These are phyloP conservation scores for Steccherinum ochraceum DNA, from an alignment of 768 basidiomycete genomes.

Conservation along the genomic window DNA sequence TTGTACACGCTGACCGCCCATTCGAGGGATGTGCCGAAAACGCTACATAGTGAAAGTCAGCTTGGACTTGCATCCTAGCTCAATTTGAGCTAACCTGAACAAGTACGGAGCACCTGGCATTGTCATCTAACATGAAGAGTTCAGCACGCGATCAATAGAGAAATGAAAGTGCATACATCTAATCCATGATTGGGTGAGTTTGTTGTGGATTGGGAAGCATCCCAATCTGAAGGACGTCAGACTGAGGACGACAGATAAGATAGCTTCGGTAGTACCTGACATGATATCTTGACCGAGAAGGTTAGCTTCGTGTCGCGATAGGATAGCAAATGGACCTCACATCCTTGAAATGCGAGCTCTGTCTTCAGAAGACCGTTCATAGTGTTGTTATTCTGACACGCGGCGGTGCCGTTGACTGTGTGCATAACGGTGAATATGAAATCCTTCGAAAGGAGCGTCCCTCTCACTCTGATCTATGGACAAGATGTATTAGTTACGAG, in stretches of 20 bases:
- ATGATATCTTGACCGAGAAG: conserved; percentile 8
- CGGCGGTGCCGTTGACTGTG: conserved; percentile 11
- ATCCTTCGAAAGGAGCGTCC: background rate
- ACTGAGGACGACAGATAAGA: too few species aligned
- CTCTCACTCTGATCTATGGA: background rate
- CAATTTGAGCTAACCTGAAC: background rate
- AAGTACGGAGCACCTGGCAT: conserved; percentile 9
- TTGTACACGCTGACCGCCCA: too few species aligned
- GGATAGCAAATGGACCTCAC: background rate
- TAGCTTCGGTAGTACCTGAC: too few species aligned
- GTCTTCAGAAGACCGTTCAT: conserved; percentile 10
- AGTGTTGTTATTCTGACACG: conserved; percentile 9
- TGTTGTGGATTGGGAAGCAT: conserved; percentile 10
- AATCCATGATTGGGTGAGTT: conserved; percentile 7
- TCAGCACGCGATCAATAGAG: background rate
- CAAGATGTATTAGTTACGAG: background rate
- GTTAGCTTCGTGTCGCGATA: background rate
- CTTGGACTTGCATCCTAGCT: background rate
- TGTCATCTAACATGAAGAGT: conserved; percentile 6
- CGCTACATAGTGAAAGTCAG: background rate
- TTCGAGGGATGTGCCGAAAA: too few species aligned
- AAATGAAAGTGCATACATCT: background rate
- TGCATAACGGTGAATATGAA: background rate
- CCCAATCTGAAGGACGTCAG: conserved; percentile 11
- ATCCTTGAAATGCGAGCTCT: conserved; percentile 11